Evolutionary conservation across 2,329 filamentous ascomycete genomes (phyloP), one percentile per base, ranked within the genome.

Genomic region (Diaporthe sp.): DNA sequence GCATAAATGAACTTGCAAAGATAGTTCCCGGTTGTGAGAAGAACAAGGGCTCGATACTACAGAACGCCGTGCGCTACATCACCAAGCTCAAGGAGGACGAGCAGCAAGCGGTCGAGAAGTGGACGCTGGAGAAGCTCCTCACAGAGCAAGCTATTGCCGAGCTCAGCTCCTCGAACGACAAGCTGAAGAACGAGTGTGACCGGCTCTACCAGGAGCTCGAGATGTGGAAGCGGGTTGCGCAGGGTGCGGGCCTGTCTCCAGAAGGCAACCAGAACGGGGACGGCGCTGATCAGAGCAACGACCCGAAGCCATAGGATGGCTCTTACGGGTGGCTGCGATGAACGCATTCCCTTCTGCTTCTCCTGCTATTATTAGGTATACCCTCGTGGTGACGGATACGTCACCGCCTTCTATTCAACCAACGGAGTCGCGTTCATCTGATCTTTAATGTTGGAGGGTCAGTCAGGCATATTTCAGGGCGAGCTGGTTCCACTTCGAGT

Each of bases 1-100:
- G 97, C 67, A 99, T 99, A 79, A 98, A 98, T 81, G 97, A 98
- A 84, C 91, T 99, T 40, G 95, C 96, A 78, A 98, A 98, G 86
- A 97, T 99, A 78, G 97, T 99, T 0, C 97, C 97, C 0, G 95
- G 95, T 19, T 98, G 96, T 80, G 97, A 99, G 85, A 99, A 98
- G 89, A 98, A 99, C 87, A 99, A 99, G 85, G 97, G 97, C 0
- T 97, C 95, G 3, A 98, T 99, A 77, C 87, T 99, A 50, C 94
- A 97, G 82, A 94, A 96, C 45, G 95, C 97, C 0, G 96, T 98
- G 13, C 92, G 95, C 77, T 98, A 98, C 86, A 98, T 99, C 82
- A 94, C 92, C 15, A 95, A 98, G 81, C 90, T 99, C 52, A 97
- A 97, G 82, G 95, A 98, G 83, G 97, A 98, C 79, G 96, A 98